These are phyloP conservation scores for Podospora anserina DNA, from an alignment of 495 filamentous ascomycete species.

Conservation along the genomic window DNA sequence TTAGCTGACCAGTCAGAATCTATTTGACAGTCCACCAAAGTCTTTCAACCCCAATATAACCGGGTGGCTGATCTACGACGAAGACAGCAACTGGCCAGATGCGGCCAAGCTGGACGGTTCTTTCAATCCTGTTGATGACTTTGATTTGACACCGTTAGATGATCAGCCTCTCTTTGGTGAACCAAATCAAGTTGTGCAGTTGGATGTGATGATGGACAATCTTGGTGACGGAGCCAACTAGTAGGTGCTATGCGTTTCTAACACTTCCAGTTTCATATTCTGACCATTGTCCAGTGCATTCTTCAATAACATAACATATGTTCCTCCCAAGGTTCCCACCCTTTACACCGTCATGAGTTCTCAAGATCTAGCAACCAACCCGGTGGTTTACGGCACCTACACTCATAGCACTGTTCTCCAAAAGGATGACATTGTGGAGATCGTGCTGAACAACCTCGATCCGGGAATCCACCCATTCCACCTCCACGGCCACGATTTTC, in stretches of 20 bases:
- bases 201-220: conserved; percentile 69
- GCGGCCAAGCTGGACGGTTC: conserved; percentile 37
- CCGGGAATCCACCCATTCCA: conserved; percentile 78
- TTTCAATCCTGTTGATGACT: conserved; percentile 70
- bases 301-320: conserved; percentile 78
- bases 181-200: conserved; percentile 57
- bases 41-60: conserved; percentile 73
- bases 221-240: conserved; percentile 71
- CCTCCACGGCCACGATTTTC: conserved; percentile 82
- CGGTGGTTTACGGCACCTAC: conserved; percentile 68
- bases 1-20: conserved; percentile 19
- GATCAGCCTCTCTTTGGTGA: conserved; percentile 52
- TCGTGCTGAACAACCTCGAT: conserved; percentile 78
- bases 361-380: conserved; percentile 59
- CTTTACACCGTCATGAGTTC: conserved; percentile 71
- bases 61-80: conserved; percentile 74
- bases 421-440: conserved; percentile 66
- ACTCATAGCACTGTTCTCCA: conserved; percentile 67
- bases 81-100: conserved; percentile 53
- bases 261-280: not conserved
- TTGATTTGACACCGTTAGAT: conserved; percentile 65
- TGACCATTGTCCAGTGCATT: conserved; percentile 54
- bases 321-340: conserved; percentile 70
- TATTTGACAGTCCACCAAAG: conserved; percentile 65
- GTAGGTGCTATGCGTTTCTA: not conserved